These are phyloP conservation scores for Lentinula aciculospora DNA, from an alignment of 768 basidiomycete genomes.

Conservation along the genomic window DNA sequence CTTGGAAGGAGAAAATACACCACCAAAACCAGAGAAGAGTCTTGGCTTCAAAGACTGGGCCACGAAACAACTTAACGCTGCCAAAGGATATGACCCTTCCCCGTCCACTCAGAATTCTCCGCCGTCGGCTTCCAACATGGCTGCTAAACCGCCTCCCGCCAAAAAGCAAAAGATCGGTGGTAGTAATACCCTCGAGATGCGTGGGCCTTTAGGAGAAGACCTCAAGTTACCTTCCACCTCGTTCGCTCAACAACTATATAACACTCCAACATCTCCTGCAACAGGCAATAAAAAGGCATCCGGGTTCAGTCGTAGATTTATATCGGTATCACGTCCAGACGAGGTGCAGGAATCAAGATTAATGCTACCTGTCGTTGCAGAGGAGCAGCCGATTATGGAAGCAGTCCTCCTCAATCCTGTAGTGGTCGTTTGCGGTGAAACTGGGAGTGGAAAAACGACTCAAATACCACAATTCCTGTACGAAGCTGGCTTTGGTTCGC, in stretches of 20 bases:
- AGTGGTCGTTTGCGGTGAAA: constrained; percentile 85
- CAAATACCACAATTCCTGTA: constrained; percentile 98
- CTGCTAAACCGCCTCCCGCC: constrained; percentile 15
- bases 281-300: constrained; percentile 10
- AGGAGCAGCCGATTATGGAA: constrained; percentile 95
- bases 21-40: constrained; percentile 29
- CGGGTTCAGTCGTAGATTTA: constrained; percentile 29
- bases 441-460: constrained; percentile 97
- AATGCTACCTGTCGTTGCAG: constrained; percentile 82
- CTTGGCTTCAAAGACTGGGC: constrained; percentile 89
- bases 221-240: constrained; percentile 61
- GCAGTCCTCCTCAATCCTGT: constrained; percentile 82
- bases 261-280: not conserved
- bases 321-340: constrained; percentile 55
- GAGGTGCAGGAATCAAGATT: constrained; percentile 76
- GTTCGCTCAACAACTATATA: constrained; percentile 46
- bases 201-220: constrained; percentile 79
- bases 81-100: constrained; percentile 30
- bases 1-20: not conserved
- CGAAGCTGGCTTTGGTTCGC: constrained; percentile 89
- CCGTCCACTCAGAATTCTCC: constrained; percentile 11
- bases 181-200: constrained; percentile 35
- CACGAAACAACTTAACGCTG: constrained; percentile 58
- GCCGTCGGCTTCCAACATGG: constrained; percentile 8
- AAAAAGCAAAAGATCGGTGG: constrained; percentile 45